These are phyloP conservation scores for Akanthomyces muscarius DNA, from an alignment of 2,329 filamentous ascomycete genomes.

Conservation along the genomic window DNA sequence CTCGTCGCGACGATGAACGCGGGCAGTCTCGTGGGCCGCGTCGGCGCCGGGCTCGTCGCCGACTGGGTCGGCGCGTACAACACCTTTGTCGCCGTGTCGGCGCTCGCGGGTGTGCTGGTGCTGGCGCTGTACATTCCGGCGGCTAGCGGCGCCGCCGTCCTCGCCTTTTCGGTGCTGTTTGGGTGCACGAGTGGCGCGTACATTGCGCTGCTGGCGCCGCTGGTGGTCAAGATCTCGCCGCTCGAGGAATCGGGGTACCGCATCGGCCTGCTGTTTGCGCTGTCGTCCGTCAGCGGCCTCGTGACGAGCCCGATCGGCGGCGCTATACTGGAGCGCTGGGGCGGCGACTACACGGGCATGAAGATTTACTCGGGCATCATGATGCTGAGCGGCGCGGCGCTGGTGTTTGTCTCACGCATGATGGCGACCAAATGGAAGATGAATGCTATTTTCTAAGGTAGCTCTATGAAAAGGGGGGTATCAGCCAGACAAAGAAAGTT, in stretches of 20 bases:
- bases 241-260: conserved; percentile 49
- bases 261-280: conserved; percentile 38
- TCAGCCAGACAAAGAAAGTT: conserved; percentile 12
- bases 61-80: conserved; percentile 39
- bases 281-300: conserved; percentile 49
- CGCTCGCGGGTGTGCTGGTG: conserved; percentile 35
- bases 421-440: conserved; percentile 22
- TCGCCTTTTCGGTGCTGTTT: conserved; percentile 39
- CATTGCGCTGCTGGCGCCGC: conserved; percentile 35
- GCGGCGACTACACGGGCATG: conserved; percentile 25
- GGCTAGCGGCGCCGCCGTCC: conserved; percentile 25
- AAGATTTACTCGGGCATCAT: conserved; percentile 29
- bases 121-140: conserved; percentile 43
- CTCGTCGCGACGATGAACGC: conserved; percentile 38
- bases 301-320: conserved; percentile 51
- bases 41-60: conserved; percentile 30
- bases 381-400: conserved; percentile 23
- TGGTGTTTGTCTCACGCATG: conserved; percentile 22
- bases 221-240: conserved; percentile 50
- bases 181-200: conserved; percentile 42
- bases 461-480: conserved; percentile 19
- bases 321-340: conserved; percentile 26
- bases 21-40: conserved; percentile 35
- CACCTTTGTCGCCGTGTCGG: conserved; percentile 43
- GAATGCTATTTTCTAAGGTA: conserved; percentile 20